A percentile compares a stretch with the other conserved stretches of the same genome.
phyloP scores from a whole-genome alignment of 192 early-diverging fungal genomes.

The Linderina pennispora region DNA sequence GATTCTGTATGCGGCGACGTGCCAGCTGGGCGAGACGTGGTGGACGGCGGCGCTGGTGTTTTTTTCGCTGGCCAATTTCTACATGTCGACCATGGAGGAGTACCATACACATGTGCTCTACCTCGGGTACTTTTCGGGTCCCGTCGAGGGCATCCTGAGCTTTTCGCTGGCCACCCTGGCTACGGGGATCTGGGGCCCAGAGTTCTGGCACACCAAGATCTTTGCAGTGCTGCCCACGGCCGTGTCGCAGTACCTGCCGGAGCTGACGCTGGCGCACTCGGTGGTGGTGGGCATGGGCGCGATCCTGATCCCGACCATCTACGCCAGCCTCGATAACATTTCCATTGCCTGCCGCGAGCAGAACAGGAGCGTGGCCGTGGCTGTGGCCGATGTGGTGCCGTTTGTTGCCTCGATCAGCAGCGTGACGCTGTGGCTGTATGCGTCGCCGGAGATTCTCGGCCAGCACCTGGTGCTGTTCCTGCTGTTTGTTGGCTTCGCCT shows the following conservation, averaged over 20 bases:
- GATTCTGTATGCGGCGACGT: slow-evolving; percentile 54
- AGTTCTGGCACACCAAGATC: slow-evolving; percentile 32
- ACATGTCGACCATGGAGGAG: slow-evolving; percentile 91
- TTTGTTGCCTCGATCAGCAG: slow-evolving; percentile 51
- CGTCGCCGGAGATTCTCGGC: slow-evolving; percentile 59
- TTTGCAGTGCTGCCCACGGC: slow-evolving; percentile 17
- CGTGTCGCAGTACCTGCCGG: slow-evolving; percentile 19
- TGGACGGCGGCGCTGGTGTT: slow-evolving; percentile 52
- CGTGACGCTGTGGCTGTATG: slow-evolving; percentile 54
- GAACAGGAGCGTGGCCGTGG: slow-evolving; percentile 45
- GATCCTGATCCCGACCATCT: slow-evolving; percentile 33
- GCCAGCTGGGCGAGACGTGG: slow-evolving; percentile 68
- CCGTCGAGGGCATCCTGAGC: slow-evolving; percentile 84
- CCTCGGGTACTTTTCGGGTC: slow-evolving; percentile 77
- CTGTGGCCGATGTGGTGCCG: slow-evolving; percentile 61
- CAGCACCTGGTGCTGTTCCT: slow-evolving; percentile 66
- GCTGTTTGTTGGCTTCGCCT: slow-evolving; percentile 63
- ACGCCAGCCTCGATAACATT: slow-evolving; percentile 56
- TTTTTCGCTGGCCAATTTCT: slow-evolving; percentile 78
- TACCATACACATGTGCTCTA: slow-evolving; percentile 87
- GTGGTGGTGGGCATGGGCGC: slow-evolving; percentile 30
- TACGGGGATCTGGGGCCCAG: slow-evolving; percentile 59
- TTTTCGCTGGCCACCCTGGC: slow-evolving; percentile 53
- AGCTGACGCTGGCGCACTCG: slow-evolving; percentile 34
- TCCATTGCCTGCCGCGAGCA: slow-evolving; percentile 52